phyloP scores from a whole-genome alignment of 108 stramenopile species.

The Fistulifera pelliculosa region DNA sequence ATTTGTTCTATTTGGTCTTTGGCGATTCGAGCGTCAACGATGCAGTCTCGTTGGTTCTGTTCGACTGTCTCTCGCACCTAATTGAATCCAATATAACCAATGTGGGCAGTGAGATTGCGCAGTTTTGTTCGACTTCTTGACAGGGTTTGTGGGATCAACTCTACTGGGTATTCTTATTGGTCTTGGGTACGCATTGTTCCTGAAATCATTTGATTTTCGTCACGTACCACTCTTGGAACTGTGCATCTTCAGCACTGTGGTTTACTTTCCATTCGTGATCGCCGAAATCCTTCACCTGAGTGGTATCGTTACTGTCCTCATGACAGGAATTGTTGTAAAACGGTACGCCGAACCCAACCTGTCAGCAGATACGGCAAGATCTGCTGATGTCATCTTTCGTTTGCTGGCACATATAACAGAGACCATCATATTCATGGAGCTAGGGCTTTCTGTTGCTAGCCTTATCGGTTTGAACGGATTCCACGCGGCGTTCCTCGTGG shows the following conservation, averaged over 20 bases:
- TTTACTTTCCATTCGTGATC: slow-evolving; percentile 70
- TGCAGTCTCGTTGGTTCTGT: slow-evolving; percentile 75
- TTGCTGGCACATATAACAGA: slow-evolving; percentile 62
- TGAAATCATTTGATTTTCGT: slow-evolving; percentile 59
- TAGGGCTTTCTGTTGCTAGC: slow-evolving; percentile 61
- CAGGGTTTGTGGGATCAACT: slow-evolving; percentile 47
- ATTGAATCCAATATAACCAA: slow-evolving; percentile 25
- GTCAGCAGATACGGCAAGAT: slow-evolving; percentile 24
- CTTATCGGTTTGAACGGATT: slow-evolving; percentile 16
- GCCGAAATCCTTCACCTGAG: slow-evolving; percentile 59
- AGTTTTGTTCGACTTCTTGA: slow-evolving; percentile 47
- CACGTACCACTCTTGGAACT: slow-evolving; percentile 45
- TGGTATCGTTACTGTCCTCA: slow-evolving; percentile 84
- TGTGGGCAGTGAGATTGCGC: slow-evolving; percentile 11
- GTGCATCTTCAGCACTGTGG: slow-evolving; percentile 40
- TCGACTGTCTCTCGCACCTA: slow-evolving; percentile 51
- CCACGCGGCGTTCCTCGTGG: slow-evolving; percentile 27
- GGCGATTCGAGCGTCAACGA: slow-evolving; percentile 86
- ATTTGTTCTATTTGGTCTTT: slow-evolving; percentile 80
- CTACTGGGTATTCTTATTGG: slow-evolving; percentile 48
- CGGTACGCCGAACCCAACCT: slow-evolving; percentile 61
- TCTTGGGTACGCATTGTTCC: slow-evolving; percentile 34
- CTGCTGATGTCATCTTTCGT: slow-evolving; percentile 49
- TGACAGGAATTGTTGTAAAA: slow-evolving; percentile 64
- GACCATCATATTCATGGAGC: slow-evolving; percentile 70